Evolutionary conservation across 352 stramenopile species (phyloP).

Genomic region (Blastocystis sp.): DNA sequence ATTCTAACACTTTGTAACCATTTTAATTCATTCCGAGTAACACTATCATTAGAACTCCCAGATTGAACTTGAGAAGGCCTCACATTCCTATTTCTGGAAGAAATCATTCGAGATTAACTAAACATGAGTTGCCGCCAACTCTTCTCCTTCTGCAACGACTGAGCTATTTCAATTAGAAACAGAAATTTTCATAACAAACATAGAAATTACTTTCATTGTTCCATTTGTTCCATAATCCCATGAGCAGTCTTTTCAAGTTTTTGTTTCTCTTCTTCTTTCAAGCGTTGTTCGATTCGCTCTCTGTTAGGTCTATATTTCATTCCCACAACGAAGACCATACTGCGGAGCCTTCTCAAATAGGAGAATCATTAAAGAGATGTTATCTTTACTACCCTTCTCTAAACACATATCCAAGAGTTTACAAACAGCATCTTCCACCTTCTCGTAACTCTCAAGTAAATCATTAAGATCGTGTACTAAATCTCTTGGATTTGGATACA

Average conservation of each 20-base stretch:
- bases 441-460: conserved; percentile 72
- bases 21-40: not conserved
- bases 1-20: conserved; percentile 22
- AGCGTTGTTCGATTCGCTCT: not conserved
- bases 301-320: not conserved
- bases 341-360: conserved; percentile 68
- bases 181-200: not conserved
- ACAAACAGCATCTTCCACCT: not conserved
- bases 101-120: no score
- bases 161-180: not conserved
- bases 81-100: no score
- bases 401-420: conserved; percentile 72
- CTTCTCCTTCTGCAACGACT: no score
- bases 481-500: conserved; percentile 81
- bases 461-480: conserved; percentile 72
- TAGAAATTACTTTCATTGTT: not conserved
- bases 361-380: conserved; percentile 73
- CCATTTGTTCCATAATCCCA: conserved; percentile 2
- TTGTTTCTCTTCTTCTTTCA: conserved; percentile 27
- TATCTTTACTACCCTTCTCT: conserved; percentile 71
- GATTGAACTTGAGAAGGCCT: no score
- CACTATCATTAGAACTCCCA: no score
- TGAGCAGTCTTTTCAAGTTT: not conserved
- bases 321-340: not conserved
- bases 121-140: no score